Base-by-base conservation (phyloP, 1,284 basidiomycete genomes). In the Waitea zeae region DNA sequence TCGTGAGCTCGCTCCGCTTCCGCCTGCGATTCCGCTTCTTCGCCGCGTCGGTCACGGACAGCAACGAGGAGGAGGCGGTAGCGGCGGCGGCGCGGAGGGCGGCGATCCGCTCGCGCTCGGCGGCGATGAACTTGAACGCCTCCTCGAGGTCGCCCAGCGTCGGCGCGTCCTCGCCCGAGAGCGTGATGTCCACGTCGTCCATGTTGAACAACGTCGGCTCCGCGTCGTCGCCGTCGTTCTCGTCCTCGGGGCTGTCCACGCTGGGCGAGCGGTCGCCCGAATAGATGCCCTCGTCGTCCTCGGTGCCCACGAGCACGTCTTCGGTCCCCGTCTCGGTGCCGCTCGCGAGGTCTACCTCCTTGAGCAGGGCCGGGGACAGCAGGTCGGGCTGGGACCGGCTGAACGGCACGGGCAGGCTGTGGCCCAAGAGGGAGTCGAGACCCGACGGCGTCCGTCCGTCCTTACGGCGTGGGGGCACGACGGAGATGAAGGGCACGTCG, bases 401-500 rank as follows among this genome's bases (percentile, higher is more conserved):
- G n/a, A n/a, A n/a, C n/a, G n/a, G n/a, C n/a, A n/a, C n/a, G n/a
- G n/a, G n/a, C n/a, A n/a, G n/a, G n/a, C n/a, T n/a, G n/a, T n/a
- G 65, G 63, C n/a, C 70, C 65, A 17, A 78, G 65, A 12, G 64
- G 66, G n/a, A 57, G 59, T 26, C 69, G 66, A 17, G 62, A 59
- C 79, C 77, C 81, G 29, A 76, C 70, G 1, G 74, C 76, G 17
- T 72, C 70, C 6, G n/a, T n/a, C n/a, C n/a, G n/a, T n/a, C n/a
- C n/a, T n/a, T n/a, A n/a, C n/a, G n/a, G n/a, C n/a, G n/a, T n/a
- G n/a, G n/a, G n/a, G n/a, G n/a, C n/a, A n/a, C n/a, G n/a, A n/a
- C n/a, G n/a, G n/a, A n/a, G n/a, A n/a, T n/a, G n/a, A n/a, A n/a
- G n/a, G n/a, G n/a, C n/a, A n/a, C n/a, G n/a, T n/a, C n/a, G n/a